These are phyloP conservation scores for Pseudogymnoascus sp. DNA, from an alignment of 2,329 filamentous ascomycete species.

Conservation along the genomic window DNA sequence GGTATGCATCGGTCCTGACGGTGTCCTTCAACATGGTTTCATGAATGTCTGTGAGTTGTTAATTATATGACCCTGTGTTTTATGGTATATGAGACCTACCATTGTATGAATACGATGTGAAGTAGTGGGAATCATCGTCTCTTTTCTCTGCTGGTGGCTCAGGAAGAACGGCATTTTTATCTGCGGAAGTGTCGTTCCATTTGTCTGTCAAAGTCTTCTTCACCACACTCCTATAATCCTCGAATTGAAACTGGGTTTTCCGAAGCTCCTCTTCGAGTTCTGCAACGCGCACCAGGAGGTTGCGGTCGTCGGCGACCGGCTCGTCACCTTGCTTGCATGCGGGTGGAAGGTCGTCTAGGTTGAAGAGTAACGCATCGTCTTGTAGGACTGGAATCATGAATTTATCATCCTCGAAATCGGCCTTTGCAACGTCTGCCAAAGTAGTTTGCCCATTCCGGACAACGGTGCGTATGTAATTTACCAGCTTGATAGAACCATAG, in stretches of 20 bases:
- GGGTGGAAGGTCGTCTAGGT: conserved; percentile 69
- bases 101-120: conserved; percentile 61
- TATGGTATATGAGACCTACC: conserved; percentile 36
- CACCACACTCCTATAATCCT: conserved; percentile 36
- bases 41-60: conserved; percentile 63
- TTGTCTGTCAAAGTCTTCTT: conserved; percentile 35
- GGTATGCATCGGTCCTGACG: conserved; percentile 82
- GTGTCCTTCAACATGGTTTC: conserved; percentile 93
- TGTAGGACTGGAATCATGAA: conserved; percentile 80
- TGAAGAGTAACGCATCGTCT: conserved; percentile 84
- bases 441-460: conserved; percentile 38
- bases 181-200: conserved; percentile 31
- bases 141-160: conserved; percentile 44
- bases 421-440: conserved; percentile 46
- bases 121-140: conserved; percentile 56
- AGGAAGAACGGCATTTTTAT: conserved; percentile 35
- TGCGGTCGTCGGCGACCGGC: conserved; percentile 28
- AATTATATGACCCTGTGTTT: not conserved
- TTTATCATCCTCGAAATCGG: conserved; percentile 67
- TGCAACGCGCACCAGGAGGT: conserved; percentile 30
- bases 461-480: conserved; percentile 58
- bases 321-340: conserved; percentile 26
- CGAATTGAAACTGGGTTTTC: conserved; percentile 35
- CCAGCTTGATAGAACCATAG: conserved; percentile 64
- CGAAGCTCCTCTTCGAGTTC: conserved; percentile 36